Percentiles rank a stretch among this genome's conserved stretches.
phyloP scores from a whole-genome alignment of 441 rosid species.

The Omphalea diandra region DNA sequence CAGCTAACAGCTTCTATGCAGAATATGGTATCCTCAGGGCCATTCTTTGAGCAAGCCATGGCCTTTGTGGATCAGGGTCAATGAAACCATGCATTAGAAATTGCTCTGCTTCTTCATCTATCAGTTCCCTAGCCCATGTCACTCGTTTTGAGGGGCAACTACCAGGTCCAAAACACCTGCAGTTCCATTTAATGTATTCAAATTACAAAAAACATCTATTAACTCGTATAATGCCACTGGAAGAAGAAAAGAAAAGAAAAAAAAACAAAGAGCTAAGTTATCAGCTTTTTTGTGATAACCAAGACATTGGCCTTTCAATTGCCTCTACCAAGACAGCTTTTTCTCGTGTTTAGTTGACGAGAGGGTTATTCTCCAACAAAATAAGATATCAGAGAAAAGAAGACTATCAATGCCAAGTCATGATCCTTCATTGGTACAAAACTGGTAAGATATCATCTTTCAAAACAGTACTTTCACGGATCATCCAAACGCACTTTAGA shows the following conservation, averaged over 20 bases:
- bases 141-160: slow-evolving; percentile 70
- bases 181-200: slow-evolving; percentile 8
- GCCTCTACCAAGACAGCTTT: neutral
- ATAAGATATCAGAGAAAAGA: neutral
- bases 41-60: slow-evolving; percentile 89
- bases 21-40: slow-evolving; percentile 70
- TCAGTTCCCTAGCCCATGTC: slow-evolving; percentile 83
- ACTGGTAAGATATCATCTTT: neutral
- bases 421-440: neutral
- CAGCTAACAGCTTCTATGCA: slow-evolving; percentile 37
- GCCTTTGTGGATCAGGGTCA: slow-evolving; percentile 71
- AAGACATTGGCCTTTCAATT: neutral
- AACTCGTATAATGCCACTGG: neutral
- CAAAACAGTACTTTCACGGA: neutral
- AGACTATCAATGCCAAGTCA: neutral
- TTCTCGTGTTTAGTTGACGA: neutral
- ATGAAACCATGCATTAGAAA: slow-evolving; percentile 75
- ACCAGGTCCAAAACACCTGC: slow-evolving; percentile 93
- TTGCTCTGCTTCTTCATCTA: slow-evolving; percentile 86
- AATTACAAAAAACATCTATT: neutral
- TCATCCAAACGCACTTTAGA: slow-evolving; percentile 4
- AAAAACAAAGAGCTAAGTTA: too few relatives aligned
- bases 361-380: neutral
- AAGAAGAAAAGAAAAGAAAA: neutral
- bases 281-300: neutral